Conservation (phyloP, 225 moss, liverwort and hornwort species). For the Pseudisothecium myosuroides region DNA sequence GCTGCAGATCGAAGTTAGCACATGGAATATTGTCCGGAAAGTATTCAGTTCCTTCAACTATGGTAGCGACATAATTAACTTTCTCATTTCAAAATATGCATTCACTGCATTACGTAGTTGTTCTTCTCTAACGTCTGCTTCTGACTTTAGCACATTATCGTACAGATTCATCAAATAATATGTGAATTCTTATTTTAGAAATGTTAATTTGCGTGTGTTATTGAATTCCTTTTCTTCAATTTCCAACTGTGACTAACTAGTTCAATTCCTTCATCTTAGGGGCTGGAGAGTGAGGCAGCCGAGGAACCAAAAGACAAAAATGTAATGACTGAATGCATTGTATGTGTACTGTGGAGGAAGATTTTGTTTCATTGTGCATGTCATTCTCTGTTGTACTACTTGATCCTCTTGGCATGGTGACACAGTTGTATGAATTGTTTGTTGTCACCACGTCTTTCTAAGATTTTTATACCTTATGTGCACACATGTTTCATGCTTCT, state of each 20-base stretch:
- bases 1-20: conserved; percentile 77
- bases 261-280: conserved; percentile 1
- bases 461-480: too few relatives aligned
- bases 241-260: not conserved
- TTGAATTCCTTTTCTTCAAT: not conserved
- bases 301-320: conserved; percentile 48
- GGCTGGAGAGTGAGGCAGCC: conserved; percentile 20
- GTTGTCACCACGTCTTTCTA: not conserved
- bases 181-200: not conserved
- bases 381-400: not conserved
- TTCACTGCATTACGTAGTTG: not conserved
- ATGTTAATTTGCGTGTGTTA: not conserved
- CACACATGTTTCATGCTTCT: not conserved
- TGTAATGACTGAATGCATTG: conserved; percentile 35
- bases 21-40: conserved; percentile 87
- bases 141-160: not conserved
- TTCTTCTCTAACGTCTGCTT: not conserved
- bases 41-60: conserved; percentile 59
- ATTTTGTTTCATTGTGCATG: not conserved
- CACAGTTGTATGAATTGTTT: not conserved
- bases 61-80: conserved; percentile 14
- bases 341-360: not conserved
- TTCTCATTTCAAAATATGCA: not conserved
- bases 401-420: not conserved
- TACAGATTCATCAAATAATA: not conserved